Conservation (phyloP, 139 green algal genomes). For the Ettlia oleoabundans region DNA sequence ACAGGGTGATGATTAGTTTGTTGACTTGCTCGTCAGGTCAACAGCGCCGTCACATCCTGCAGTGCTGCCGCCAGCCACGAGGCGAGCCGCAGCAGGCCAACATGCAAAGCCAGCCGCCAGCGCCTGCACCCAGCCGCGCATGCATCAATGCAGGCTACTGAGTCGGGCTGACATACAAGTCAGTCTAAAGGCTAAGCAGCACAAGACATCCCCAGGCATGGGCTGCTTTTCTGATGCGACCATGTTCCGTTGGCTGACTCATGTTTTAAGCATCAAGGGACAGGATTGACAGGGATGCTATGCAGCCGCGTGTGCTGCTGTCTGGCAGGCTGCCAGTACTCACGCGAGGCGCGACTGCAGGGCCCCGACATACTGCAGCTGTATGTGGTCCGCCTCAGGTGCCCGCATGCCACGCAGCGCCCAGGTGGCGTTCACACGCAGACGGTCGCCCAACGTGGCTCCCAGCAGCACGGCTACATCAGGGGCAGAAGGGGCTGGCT, state of each 20-base stretch:
- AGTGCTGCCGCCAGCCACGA: slow-evolving; percentile 22
- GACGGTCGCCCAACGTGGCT: slow-evolving; percentile 53
- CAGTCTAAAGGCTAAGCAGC: no score
- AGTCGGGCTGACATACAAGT: no score
- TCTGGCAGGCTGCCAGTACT: background rate
- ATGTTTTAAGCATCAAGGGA: background rate
- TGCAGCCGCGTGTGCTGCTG: background rate
- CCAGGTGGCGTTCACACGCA: slow-evolving; percentile 64
- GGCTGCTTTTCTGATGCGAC: no score
- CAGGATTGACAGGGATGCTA: background rate
- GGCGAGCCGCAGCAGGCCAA: slow-evolving; percentile 25
- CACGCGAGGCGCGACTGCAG: slow-evolving; percentile 23
- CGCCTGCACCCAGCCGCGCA: slow-evolving; percentile 23
- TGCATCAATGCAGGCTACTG: no score
- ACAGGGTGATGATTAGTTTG: no score
- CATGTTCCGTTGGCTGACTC: no score
- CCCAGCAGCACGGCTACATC: slow-evolving; percentile 42
- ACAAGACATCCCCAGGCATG: no score
- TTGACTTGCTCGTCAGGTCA: no score
- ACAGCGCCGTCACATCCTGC: background rate
- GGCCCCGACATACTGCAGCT: slow-evolving; percentile 7
- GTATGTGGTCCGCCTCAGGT: no score
- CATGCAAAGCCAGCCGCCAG: slow-evolving; percentile 28
- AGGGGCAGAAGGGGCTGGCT: no score
- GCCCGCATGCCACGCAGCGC: slow-evolving; percentile 40